These are phyloP conservation scores for Ascochyta koolunga DNA, from an alignment of 2,329 filamentous ascomycete genomes.

Conservation along the genomic window DNA sequence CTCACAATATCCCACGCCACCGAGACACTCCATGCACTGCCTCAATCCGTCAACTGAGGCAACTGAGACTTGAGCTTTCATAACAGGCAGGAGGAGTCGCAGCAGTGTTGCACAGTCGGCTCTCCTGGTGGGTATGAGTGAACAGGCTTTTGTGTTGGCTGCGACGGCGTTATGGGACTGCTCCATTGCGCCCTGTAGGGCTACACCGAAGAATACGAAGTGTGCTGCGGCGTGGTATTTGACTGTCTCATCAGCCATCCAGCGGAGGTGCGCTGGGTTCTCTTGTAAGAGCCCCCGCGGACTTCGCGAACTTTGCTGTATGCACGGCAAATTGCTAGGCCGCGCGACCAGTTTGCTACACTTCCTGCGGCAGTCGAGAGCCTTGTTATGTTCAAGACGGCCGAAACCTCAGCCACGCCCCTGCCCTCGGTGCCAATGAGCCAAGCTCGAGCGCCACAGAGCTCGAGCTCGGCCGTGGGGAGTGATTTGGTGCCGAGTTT, in stretches of 20 bases:
- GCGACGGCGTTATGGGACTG: constrained; percentile 43
- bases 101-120: constrained; percentile 19
- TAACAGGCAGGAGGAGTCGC: constrained; percentile 33
- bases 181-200: constrained; percentile 63
- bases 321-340: constrained; percentile 62
- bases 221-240: constrained; percentile 65
- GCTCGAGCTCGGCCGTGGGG: constrained; percentile 74
- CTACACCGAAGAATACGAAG: constrained; percentile 60
- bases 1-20: constrained; percentile 70
- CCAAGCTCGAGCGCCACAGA: constrained; percentile 50
- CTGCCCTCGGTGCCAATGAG: constrained; percentile 70
- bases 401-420: constrained; percentile 71
- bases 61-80: constrained; percentile 36
- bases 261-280: constrained; percentile 63
- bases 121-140: constrained; percentile 31
- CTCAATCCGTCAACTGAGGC: constrained; percentile 55
- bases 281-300: constrained; percentile 55
- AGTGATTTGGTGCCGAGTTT: constrained; percentile 74
- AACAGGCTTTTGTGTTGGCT: constrained; percentile 24
- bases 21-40: constrained; percentile 67
- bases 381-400: constrained; percentile 71
- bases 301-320: constrained; percentile 65
- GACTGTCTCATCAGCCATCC: constrained; percentile 61
- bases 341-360: constrained; percentile 61
- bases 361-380: constrained; percentile 63